Evolutionary conservation across 176 grass and related monocot species (phyloP), one percentile per base, ranked within the genome.

Genomic region (Carex scoparia): DNA sequence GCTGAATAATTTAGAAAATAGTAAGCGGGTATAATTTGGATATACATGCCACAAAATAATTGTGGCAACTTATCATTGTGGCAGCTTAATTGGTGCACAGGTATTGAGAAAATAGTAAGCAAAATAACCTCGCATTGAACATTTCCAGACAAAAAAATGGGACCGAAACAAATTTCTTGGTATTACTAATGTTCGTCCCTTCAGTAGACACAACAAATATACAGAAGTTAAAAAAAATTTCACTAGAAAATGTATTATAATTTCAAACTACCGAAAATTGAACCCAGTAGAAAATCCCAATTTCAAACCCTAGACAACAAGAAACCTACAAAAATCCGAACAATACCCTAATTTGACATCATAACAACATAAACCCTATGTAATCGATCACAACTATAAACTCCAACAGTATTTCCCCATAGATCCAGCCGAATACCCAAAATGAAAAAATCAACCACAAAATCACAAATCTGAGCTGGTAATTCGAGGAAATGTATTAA

Each of bases 261-360:
- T 13, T 31, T 11, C 38, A 27, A 7, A 13, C 19, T 30, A 75
- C 10, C 46, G 19, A 15, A 66, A 69, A 53, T 66, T 31, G 23
- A 68, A 33, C 61, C 35, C 61, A 49, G 38, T 6, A 55, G 12
- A 4, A 83, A 69, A 69, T 69, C 79, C 79, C 60, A 82, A 82
- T 65, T 65, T 7, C 40, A 69, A 83, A 83, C 81, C 81, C 81
- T 83, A 83, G 63, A 53, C 80, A 66, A 35, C 40, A 83, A 64
- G 12, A 32, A 28, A 68, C 59, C 23, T 53, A 48, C 61, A 7
- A 37, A 56, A 69, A 83, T 69, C 53, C 81, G 3, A 83, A 32
- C 19, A 28, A 65, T 54, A 49, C 23, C 49, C 42, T 54, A 54
- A 83, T 49, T 53, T n/a, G 23, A 49, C 46, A 18, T 38, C 46